Evolutionary conservation across 148 eudicot genomes (phyloP).

Genomic region (Suaeda aralocaspica): DNA sequence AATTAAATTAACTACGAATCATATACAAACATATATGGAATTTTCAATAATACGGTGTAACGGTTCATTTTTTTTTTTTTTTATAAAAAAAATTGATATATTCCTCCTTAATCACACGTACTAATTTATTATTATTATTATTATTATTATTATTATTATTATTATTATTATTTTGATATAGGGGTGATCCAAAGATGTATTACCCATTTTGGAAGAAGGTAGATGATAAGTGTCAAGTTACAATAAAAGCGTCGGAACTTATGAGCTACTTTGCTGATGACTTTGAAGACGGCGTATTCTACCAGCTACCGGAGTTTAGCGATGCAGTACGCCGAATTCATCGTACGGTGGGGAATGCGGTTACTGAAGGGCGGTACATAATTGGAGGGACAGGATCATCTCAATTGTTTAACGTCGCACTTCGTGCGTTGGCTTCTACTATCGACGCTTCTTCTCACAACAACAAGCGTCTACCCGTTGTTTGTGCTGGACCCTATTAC

Average conservation of each 20-base stretch:
- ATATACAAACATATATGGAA: too few relatives aligned
- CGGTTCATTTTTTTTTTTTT: too few relatives aligned
- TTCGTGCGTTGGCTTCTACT: slow-evolving; percentile 40
- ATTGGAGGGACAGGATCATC: slow-evolving; percentile 70
- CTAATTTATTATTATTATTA: too few relatives aligned
- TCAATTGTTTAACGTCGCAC: slow-evolving; percentile 55
- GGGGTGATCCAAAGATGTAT: slow-evolving; percentile 70
- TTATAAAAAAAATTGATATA: too few relatives aligned
- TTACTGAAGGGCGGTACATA: slow-evolving; percentile 35
- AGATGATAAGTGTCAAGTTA: slow-evolving; percentile 39
- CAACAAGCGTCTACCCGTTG: slow-evolving; percentile 35
- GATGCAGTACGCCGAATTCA: slow-evolving; percentile 48
- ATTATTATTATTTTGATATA: too few relatives aligned
- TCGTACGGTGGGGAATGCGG: slow-evolving; percentile 47
- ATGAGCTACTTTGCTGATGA: slow-evolving; percentile 58
- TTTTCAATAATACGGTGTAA: too few relatives aligned
- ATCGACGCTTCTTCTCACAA: not conserved
- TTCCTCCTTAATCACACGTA: too few relatives aligned
- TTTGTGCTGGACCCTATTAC: slow-evolving; percentile 62
- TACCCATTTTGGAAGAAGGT: slow-evolving; percentile 47
- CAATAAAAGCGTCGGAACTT: slow-evolving; percentile 38
- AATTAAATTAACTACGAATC: too few relatives aligned
- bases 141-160: too few relatives aligned
- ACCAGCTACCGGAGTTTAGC: slow-evolving; percentile 53
- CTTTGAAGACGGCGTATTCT: slow-evolving; percentile 50